Conservation (phyloP, 352 stramenopile genomes). For the Phytophthora vignae region DNA sequence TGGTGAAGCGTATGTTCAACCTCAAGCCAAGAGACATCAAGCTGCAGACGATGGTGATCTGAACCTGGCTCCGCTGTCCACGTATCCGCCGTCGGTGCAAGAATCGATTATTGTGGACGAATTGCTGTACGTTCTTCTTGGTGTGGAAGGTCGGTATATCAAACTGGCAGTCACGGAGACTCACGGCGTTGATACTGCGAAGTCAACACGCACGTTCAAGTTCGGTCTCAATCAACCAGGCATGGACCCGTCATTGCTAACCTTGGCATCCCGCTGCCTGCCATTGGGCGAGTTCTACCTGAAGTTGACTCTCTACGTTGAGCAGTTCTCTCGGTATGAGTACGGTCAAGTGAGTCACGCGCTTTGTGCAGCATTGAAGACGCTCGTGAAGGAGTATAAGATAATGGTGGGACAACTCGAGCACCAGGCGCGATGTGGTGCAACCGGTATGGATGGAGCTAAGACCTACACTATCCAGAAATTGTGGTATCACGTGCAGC, state of each 20-base stretch:
- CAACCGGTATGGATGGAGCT: conserved; percentile 16
- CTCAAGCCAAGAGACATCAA: conserved; percentile 54
- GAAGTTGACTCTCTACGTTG: conserved; percentile 78
- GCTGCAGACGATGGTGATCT: conserved; percentile 47
- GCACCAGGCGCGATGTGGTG: conserved; percentile 59
- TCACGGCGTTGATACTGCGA: conserved; percentile 36
- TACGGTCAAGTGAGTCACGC: conserved; percentile 95
- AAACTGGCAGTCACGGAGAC: conserved; percentile 67
- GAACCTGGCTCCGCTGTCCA: conserved; percentile 73
- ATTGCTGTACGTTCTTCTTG: conserved; percentile 81
- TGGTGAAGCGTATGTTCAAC: conserved; percentile 65
- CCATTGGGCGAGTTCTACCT: conserved; percentile 83
- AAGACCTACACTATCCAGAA: conserved; percentile 87
- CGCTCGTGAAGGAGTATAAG: conserved; percentile 94
- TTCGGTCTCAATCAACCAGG: conserved; percentile 77
- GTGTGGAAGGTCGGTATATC: conserved; percentile 86
- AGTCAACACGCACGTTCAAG: conserved; percentile 52
- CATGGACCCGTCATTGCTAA: conserved; percentile 85
- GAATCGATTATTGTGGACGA: conserved; percentile 88
- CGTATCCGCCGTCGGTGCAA: conserved; percentile 78
- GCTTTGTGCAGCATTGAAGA: conserved; percentile 93
- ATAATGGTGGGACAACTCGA: conserved; percentile 94
- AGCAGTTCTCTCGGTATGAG: conserved; percentile 89
- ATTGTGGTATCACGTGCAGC: conserved; percentile 94
- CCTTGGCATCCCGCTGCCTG: conserved; percentile 73